Percentiles rank a stretch among this genome's conserved stretches.
phyloP scores from a whole-genome alignment of 345 rosid genomes.

The Dovyalis caffra region DNA sequence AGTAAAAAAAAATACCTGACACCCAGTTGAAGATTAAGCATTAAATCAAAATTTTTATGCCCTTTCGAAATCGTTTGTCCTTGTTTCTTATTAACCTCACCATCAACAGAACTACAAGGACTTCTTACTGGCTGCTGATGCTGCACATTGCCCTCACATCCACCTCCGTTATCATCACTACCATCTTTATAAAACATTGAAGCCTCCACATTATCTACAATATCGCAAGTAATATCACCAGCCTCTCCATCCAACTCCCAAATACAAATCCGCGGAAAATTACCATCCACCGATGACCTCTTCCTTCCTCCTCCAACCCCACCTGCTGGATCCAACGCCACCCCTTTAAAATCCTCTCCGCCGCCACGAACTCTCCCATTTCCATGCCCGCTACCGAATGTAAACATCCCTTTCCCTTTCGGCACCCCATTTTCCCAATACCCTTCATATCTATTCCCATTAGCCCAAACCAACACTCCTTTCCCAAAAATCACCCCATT shows the following conservation, averaged over 20 bases:
- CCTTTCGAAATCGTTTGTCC: conserved; percentile 58
- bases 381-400: conserved; percentile 29
- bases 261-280: conserved; percentile 70
- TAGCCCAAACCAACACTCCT: conserved; percentile 53
- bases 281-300: conserved; percentile 28
- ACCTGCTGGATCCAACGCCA: neutral
- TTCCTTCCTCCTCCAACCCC: conserved; percentile 5
- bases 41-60: conserved; percentile 63
- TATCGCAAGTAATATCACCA: conserved; percentile 89
- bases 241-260: conserved; percentile 55
- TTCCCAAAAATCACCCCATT: conserved; percentile 51
- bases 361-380: neutral
- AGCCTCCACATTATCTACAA: conserved; percentile 70
- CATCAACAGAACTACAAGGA: conserved; percentile 29
- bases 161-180: conserved; percentile 3
- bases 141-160: conserved; percentile 10
- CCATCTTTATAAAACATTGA: conserved; percentile 56
- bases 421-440: conserved; percentile 69
- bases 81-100: conserved; percentile 51
- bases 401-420: conserved; percentile 54
- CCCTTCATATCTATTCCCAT: conserved; percentile 61
- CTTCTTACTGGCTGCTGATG: conserved; percentile 1
- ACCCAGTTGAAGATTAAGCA: conserved; percentile 76
- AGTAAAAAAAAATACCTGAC: conserved; percentile 40
- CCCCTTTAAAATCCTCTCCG: conserved; percentile 17